A percentile compares a stretch with the other conserved stretches of the same genome.
These are phyloP conservation scores for Lactifluus piperatus DNA, from an alignment of 768 basidiomycete genomes.

Conservation along the genomic window DNA sequence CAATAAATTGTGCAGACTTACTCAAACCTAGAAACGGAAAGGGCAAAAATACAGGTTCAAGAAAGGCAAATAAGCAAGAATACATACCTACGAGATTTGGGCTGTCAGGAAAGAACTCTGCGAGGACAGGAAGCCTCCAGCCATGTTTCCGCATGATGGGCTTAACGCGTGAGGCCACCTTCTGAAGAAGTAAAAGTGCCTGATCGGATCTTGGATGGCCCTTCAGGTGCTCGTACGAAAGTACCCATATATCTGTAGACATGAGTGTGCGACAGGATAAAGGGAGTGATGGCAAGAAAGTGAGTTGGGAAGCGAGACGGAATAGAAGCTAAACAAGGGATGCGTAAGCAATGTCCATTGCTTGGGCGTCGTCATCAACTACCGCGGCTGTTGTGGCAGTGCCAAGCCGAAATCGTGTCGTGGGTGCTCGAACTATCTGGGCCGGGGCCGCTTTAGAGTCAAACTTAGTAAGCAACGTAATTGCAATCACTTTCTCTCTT, in stretches of 20 bases:
- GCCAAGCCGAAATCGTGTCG: constrained; percentile 44
- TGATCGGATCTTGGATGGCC: constrained; percentile 55
- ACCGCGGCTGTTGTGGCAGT: too few relatives aligned
- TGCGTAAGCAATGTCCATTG: neutral
- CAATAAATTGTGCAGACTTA: constrained; percentile 1
- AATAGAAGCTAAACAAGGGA: neutral
- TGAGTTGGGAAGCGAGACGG: neutral
- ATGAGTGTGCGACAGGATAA: constrained; percentile 27
- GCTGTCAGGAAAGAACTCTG: constrained; percentile 81
- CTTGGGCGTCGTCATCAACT: neutral
- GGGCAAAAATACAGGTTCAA: neutral
- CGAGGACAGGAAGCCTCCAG: constrained; percentile 72
- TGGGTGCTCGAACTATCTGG: too few relatives aligned
- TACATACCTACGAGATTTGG: constrained; percentile 62
- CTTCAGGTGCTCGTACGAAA: constrained; percentile 64
- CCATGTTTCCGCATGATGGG: constrained; percentile 85
- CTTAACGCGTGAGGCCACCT: constrained; percentile 73
- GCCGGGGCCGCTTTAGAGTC: too few relatives aligned
- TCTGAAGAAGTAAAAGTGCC: constrained; percentile 59
- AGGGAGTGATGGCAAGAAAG: too few relatives aligned
- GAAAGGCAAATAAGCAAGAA: too few relatives aligned
- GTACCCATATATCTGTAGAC: constrained; percentile 46
- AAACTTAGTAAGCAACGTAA: too few relatives aligned
- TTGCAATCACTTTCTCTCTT: too few relatives aligned
- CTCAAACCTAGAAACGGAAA: constrained; percentile 18